Evolutionary conservation across 2,329 filamentous ascomycete genomes (phyloP).

Genomic region (Berkeleyomyces rouxiae): DNA sequence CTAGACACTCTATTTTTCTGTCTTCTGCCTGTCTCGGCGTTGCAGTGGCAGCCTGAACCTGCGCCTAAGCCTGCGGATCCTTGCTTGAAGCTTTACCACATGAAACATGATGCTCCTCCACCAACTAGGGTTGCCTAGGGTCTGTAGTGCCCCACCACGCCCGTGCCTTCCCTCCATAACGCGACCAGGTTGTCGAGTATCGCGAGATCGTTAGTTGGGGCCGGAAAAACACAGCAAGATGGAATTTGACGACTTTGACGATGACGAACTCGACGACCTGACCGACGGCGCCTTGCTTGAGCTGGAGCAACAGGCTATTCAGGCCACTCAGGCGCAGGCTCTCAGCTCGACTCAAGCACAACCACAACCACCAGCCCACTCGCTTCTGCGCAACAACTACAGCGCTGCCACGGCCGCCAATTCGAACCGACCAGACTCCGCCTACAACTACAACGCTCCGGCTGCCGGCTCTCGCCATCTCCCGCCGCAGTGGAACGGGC

Average conservation of each 20-base stretch:
- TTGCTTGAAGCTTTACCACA: too few relatives aligned
- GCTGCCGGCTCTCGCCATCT: background rate
- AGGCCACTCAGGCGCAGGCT: conserved; percentile 34
- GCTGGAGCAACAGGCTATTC: conserved; percentile 47
- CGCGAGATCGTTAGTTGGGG: background rate
- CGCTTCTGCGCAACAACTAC: conserved; percentile 1
- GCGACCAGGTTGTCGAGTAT: background rate
- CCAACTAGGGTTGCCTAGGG: too few relatives aligned
- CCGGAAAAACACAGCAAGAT: background rate
- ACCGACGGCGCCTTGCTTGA: conserved; percentile 41
- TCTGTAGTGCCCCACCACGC: background rate
- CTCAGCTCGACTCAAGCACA: background rate
- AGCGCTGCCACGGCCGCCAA: conserved; percentile 17
- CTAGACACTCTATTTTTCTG: too few relatives aligned
- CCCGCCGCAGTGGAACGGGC: background rate
- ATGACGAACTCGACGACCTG: conserved; percentile 46
- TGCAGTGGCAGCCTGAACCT: too few relatives aligned
- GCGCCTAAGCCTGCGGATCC: too few relatives aligned
- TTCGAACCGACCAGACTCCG: conserved; percentile 19
- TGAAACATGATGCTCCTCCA: too few relatives aligned
- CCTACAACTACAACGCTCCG: background rate
- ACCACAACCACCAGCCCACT: background rate
- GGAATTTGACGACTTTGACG: conserved; percentile 18
- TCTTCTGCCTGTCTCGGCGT: too few relatives aligned
- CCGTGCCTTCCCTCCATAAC: background rate